These are phyloP conservation scores for Guillardia theta DNA, from an alignment of 78 protist genomes.

Conservation along the genomic window DNA sequence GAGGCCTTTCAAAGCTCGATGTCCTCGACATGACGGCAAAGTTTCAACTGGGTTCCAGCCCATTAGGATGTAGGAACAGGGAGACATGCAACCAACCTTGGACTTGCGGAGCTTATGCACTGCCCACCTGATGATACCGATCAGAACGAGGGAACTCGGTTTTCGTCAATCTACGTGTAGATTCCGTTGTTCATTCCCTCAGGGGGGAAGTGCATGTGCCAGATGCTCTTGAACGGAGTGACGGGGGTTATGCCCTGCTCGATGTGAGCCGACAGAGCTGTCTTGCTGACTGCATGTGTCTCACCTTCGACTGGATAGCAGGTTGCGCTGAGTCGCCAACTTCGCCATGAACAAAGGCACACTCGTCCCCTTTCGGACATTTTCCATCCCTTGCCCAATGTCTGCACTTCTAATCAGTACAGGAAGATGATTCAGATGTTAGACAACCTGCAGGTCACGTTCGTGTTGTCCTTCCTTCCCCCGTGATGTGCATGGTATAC, in stretches of 20 bases:
- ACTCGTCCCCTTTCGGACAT: background rate
- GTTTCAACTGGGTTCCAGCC: too few relatives aligned
- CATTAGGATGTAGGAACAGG: too few relatives aligned
- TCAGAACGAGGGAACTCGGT: too few relatives aligned
- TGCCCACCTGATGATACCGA: conserved; percentile 8
- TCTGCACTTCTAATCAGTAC: too few relatives aligned
- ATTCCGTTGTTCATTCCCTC: background rate
- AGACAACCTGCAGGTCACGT: background rate
- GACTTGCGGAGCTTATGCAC: background rate
- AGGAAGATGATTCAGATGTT: background rate
- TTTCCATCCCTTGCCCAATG: background rate
- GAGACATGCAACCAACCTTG: too few relatives aligned
- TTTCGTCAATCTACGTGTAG: too few relatives aligned
- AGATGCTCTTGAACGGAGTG: background rate
- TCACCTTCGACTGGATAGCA: too few relatives aligned
- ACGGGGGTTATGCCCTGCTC: background rate
- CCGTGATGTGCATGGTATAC: background rate
- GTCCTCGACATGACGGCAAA: too few relatives aligned
- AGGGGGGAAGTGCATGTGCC: background rate
- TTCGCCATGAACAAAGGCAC: background rate
- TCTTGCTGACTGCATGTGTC: background rate
- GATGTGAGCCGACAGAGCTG: background rate
- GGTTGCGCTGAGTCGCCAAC: background rate
- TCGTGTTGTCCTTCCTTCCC: background rate
- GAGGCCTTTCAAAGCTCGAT: too few relatives aligned